Evolutionary conservation across 306 rosid genomes (phyloP).

Genomic region (Citrullus mucosospermus): DNA sequence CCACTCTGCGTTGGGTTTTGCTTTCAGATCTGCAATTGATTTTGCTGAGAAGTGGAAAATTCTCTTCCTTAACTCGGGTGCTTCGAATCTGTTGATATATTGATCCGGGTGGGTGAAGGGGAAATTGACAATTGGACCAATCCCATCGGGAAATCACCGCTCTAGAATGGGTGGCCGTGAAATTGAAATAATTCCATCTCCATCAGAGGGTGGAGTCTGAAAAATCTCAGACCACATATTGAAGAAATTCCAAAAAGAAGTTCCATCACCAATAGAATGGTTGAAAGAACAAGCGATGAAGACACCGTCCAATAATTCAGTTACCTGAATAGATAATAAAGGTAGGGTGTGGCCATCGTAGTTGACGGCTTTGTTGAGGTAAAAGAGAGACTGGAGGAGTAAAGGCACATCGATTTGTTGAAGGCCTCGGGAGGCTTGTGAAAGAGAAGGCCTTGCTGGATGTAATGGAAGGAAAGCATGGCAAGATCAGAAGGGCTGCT

Average conservation of each 20-base stretch:
- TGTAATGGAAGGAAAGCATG: conserved; percentile 33
- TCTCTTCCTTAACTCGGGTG: conserved; percentile 32
- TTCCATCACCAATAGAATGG: conserved; percentile 38
- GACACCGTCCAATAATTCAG: conserved; percentile 42
- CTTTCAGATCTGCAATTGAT: conserved; percentile 38
- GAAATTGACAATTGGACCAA: conserved; percentile 22
- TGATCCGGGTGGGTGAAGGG: conserved; percentile 31
- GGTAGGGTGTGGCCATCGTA: conserved; percentile 48
- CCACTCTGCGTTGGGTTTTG: conserved; percentile 34
- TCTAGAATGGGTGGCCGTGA: conserved; percentile 23
- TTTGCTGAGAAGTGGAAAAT: conserved; percentile 42
- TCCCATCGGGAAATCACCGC: conserved; percentile 40
- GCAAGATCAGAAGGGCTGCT: conserved; percentile 21
- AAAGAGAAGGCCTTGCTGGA: conserved; percentile 62
- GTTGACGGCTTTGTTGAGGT: conserved; percentile 40
- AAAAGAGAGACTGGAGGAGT: conserved; percentile 37
- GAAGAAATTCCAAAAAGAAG: conserved; percentile 37
- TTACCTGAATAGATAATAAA: conserved; percentile 40
- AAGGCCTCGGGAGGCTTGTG: conserved; percentile 21
- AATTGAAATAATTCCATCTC: not conserved
- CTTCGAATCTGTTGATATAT: conserved; percentile 25
- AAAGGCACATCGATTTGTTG: conserved; percentile 14
- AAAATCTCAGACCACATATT: conserved; percentile 51
- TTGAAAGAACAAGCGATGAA: conserved; percentile 55
- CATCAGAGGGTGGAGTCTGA: not conserved